A percentile compares a stretch with the other conserved stretches of the same genome.
Conservation (phyloP, 169 alveolate species). For the Condylostoma magnum region DNA sequence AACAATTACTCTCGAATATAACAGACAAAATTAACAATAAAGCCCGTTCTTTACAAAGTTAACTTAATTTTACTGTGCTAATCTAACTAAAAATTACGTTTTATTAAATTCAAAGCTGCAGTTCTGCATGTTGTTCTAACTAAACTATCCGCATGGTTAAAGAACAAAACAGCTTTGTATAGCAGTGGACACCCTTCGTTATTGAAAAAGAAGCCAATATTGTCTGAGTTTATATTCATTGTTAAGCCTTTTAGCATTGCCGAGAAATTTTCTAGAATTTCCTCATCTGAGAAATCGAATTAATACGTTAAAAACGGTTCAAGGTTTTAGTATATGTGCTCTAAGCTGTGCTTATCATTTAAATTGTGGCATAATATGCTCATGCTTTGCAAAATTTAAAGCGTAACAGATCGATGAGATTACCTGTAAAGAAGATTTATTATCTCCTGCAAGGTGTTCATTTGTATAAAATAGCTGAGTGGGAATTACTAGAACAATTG, state of each 20-base stretch:
- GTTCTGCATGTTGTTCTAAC: slow-evolving; percentile 45
- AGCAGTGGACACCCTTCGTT: slow-evolving; percentile 29
- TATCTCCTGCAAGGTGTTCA: neutral
- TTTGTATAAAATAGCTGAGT: neutral
- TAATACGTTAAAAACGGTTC: neutral
- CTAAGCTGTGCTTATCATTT: neutral
- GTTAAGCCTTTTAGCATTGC: slow-evolving; percentile 37
- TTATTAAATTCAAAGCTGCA: slow-evolving; percentile 36
- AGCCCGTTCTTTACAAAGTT: neutral
- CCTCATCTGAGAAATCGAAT: slow-evolving; percentile 37
- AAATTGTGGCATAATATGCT: slow-evolving; percentile 11
- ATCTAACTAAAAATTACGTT: slow-evolving; percentile 23
- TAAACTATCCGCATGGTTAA: slow-evolving; percentile 42
- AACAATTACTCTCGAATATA: neutral
- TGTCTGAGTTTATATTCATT: slow-evolving; percentile 34
- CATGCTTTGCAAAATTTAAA: slow-evolving; percentile 2
- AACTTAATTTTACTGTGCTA: neutral
- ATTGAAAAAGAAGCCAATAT: slow-evolving; percentile 16
- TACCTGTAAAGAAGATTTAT: neutral
- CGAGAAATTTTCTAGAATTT: slow-evolving; percentile 37
- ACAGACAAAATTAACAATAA: neutral
- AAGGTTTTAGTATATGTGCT: neutral
- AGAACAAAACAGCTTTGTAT: slow-evolving; percentile 34
- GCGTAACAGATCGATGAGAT: neutral
- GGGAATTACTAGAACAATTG: slow-evolving; percentile 6